Conservation (phyloP, 352 stramenopile genomes). For the Hyaloperonospora arabidopsidis region DNA sequence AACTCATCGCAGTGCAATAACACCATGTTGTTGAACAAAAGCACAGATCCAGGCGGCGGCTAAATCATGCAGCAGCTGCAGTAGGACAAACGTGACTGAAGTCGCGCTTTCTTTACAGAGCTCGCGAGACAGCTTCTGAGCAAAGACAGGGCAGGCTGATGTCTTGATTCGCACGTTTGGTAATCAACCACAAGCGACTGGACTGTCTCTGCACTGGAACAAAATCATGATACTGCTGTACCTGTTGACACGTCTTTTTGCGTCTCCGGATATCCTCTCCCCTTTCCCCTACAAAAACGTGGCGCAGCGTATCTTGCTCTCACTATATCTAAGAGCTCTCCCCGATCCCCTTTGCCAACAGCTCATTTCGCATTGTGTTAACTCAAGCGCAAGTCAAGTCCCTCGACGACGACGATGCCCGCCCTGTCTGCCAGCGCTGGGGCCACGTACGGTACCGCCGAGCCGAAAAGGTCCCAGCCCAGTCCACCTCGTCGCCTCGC, state of each 20-base stretch:
- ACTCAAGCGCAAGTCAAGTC: conserved; percentile 3
- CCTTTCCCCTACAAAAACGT: too few relatives aligned
- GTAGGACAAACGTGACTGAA: too few relatives aligned
- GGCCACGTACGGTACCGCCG: conserved; percentile 29
- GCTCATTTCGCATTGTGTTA: conserved; percentile 18
- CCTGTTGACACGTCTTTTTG: too few relatives aligned
- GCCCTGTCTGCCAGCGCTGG: conserved; percentile 18
- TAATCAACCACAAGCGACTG: too few relatives aligned
- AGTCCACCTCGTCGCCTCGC: conserved; percentile 24
- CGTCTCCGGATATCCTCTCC: too few relatives aligned
- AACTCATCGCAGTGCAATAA: too few relatives aligned
- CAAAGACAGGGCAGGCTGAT: conserved; percentile 5
- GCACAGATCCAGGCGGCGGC: too few relatives aligned
- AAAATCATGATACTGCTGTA: too few relatives aligned
- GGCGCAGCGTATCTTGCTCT: conserved; percentile 1
- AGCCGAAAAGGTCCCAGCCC: neutral
- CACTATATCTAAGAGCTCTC: conserved; percentile 9
- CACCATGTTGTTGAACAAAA: neutral
- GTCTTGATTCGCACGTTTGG: too few relatives aligned
- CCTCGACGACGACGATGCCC: conserved; percentile 18
- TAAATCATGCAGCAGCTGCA: too few relatives aligned
- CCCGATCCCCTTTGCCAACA: conserved; percentile 3
- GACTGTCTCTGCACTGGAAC: too few relatives aligned
- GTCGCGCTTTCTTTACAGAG: neutral
- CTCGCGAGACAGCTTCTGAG: neutral